Evolutionary conservation across 2,329 filamentous ascomycete genomes (phyloP), one percentile per base, ranked within the genome.

Genomic region (Botrytis porri): DNA sequence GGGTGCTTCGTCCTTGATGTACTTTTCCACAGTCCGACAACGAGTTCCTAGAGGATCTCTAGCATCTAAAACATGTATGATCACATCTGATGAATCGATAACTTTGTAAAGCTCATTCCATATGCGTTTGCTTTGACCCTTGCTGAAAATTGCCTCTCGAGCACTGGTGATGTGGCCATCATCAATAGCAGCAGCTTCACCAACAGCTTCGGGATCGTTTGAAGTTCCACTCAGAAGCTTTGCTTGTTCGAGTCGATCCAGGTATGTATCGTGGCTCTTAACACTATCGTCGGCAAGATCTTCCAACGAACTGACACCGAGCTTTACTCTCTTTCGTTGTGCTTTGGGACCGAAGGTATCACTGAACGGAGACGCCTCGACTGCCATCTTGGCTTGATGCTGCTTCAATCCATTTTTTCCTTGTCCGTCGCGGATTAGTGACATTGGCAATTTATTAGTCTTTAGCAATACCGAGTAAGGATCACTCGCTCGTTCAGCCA

Each of bases 31-130:
- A 78, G 93, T 93, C 43, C 91, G 88, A 85, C 96, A 99, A 72
- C 96, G 88, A 25, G 96, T 98, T 48, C 96, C 96, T 18, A 95
- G 84, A 4, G 94, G 95, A 82, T 97, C 94, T 83, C 94, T 88
- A 59, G 95, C 94, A 82, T 98, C 95, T 1, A 97, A 85, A 22
- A 97, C 93, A 80, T 98, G 96, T n/a, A 99, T 92, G 63, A 99
- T 90, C 51, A 99, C 95, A 82, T 99, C 96, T 16, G 93, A 96
- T 4, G 94, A 97, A 83, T 98, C 95, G 75, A 98, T 96, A 79
- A 96, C 94, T 84, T 97, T 97, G 86, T 96, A 90, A 12, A 98
- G 85, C 82, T 99, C 95, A 83, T 98, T 98, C 95, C 94, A 97
- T 78, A 97, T 97, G 77, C 96, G 88, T 84, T 97, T 97, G 80